Conservation (phyloP, 1,139 yeast species). For the Debaryomyces sp. region DNA sequence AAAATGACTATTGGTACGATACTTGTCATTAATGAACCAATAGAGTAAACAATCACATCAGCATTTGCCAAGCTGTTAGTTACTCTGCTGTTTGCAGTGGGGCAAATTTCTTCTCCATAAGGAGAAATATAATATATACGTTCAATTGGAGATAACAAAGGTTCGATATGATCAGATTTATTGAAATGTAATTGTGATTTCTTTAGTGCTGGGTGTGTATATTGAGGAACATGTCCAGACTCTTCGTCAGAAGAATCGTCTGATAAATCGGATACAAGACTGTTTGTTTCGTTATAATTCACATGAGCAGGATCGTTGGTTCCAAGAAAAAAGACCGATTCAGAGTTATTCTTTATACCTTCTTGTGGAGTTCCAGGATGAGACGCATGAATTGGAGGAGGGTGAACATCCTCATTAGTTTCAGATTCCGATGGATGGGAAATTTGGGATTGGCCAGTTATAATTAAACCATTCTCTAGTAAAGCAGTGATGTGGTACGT, state of each 20-base stretch:
- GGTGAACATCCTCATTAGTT: conserved; percentile 17
- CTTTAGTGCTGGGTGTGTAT: conserved; percentile 77
- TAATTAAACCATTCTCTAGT: conserved; percentile 66
- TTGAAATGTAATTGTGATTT: conserved; percentile 75
- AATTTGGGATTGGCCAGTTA: conserved; percentile 94
- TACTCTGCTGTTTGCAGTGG: conserved; percentile 71
- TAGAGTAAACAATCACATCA: conserved; percentile 69
- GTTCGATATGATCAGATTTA: conserved; percentile 54
- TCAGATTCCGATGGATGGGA: conserved; percentile 68
- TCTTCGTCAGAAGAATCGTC: conserved; percentile 40
- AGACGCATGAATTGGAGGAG: conserved; percentile 34
- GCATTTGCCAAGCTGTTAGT: conserved; percentile 52
- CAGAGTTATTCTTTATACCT: conserved; percentile 16
- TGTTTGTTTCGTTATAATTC: conserved; percentile 7
- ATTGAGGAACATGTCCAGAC: conserved; percentile 67
- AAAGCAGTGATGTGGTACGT: conserved; percentile 85
- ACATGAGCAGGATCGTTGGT: conserved; percentile 8
- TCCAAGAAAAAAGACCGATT: conserved; percentile 8
- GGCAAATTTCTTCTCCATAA: conserved; percentile 85
- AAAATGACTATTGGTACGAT: conserved; percentile 75
- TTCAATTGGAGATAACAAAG: conserved; percentile 74
- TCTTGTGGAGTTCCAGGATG: conserved; percentile 41
- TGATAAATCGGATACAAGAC: conserved; percentile 18
- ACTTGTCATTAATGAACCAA: conserved; percentile 89
- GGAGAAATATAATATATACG: conserved; percentile 83